Base-by-base conservation (phyloP, 1,139 yeast genomes). In the Candida dubliniensis region DNA sequence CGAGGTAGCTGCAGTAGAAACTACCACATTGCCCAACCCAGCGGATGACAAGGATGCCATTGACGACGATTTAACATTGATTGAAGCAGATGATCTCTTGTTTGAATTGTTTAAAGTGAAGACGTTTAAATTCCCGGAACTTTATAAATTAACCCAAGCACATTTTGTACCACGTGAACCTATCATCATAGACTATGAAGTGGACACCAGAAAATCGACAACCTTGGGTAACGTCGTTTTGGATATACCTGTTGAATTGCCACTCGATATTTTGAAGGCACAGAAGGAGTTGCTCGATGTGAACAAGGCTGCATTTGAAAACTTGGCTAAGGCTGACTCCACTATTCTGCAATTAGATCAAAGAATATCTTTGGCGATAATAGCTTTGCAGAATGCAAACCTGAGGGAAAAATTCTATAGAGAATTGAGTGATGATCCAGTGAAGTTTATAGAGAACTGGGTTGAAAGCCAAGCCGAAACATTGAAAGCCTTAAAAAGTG, bases 171-270 rank as follows among this genome's bases (percentile, higher is more conserved):
- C 96, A 10, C 73, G 88, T 18, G 84, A 84, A 48, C 98, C 99
- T 15, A 81, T 91, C 35, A 76, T 76, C 36, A 57, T 95, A 31
- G 85, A 85, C 45, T 91, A 89, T 64, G 82, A 80, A 43, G 77
- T 93, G 31, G 79, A 82, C 56, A 89, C 95, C 2, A 84, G 84
- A 50, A 80, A 77, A 50, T 87, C 89, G 34, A 76, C 87, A 8
- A 88, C 95, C 1, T 71, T 88, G 50, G 96, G 97, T 14, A 96
- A 88, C 35, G 68, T 79, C 6, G 84, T 87, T 11, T 72, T 86
- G 49, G 99, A 95, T 61, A 74, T 93, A 42, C 82, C 82, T 1
- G 80, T 83, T 40, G 82, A 80, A 43, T 69, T 82, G 32, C 76
- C 80, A 18, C 68, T 77, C 31, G 71, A 74, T 47, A 68, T 79